Evolutionary conservation across 805 yeast genomes (phyloP), one percentile per base, ranked within the genome.

Genomic region (Ogataea trehalophila): DNA sequence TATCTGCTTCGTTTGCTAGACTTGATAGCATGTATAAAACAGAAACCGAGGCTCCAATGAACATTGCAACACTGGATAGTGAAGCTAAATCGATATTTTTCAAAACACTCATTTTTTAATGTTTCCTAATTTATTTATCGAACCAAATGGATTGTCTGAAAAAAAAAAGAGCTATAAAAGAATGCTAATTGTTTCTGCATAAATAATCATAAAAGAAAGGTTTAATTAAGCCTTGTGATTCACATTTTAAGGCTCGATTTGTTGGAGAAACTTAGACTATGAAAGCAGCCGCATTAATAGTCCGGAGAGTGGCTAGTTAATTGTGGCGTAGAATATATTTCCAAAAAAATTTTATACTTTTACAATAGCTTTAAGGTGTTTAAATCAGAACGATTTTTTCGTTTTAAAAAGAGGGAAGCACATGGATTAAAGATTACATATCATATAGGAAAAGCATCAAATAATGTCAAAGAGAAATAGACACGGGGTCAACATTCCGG

Each of bases 21-120:
- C 52, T 61, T 4, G 61, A 58, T 16, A 78, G 52, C 45, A 79
- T 56, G 52, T 77, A 79, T 56, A 76, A 77, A 51, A 77, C 74
- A 4, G 82, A 77, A 42, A 79, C 68, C 29, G 81, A 77, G 1
- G 83, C 81, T 5, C 83, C 70, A 13, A 68, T 52, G 36, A 68
- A 56, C 42, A 66, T 59, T 8, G 62, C 66, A 2, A 63, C 57
- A 43, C 65, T 68, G 6, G 66, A 55, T 13, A 62, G 34, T 5
- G 58, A 47, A 44, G 64, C 63, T 1, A 65, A 50, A 39, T 66
- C 70, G 8, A 65, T 37, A 44, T 60, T 63, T 45, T 55, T 56
- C 45, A 50, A 26, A 6, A 26, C 13, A 26, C 13, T 45, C 66
- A 60, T 58, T 6, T 6, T 22, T 5, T 20, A 22, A 15, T 15